These are phyloP conservation scores for Daedaleopsis sinensis DNA, from an alignment of 768 basidiomycete species.

Conservation along the genomic window DNA sequence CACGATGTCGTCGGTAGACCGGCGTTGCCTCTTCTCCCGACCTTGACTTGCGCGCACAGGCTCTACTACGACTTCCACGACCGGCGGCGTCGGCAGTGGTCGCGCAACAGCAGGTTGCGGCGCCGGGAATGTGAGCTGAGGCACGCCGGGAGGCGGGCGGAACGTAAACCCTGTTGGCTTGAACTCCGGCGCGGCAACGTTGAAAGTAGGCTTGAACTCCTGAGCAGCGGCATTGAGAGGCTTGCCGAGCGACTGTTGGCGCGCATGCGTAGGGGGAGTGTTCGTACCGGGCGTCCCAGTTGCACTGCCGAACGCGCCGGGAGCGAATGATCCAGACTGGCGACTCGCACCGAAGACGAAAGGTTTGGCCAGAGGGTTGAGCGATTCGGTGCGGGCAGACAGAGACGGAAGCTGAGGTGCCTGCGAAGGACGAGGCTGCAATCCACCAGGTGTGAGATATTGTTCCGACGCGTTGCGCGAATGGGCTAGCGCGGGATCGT, in stretches of 20 bases:
- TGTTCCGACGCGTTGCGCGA: constrained; percentile 53
- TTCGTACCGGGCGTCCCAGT: constrained; percentile 24
- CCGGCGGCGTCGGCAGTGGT: constrained; percentile 43
- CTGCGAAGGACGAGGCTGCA: constrained; percentile 21
- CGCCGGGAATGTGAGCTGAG: constrained; percentile 51
- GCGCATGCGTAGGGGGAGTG: constrained; percentile 41
- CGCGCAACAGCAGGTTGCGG: constrained; percentile 30
- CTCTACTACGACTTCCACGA: constrained; percentile 25
- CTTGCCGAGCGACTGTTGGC: constrained; percentile 55
- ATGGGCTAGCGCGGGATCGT: constrained; percentile 67
- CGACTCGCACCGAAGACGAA: constrained; percentile 71
- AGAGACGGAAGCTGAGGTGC: constrained; percentile 13
- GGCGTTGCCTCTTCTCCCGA: constrained; percentile 77
- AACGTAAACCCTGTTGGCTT: constrained; percentile 80
- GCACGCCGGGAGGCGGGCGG: constrained; percentile 67
- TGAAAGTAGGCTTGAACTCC: constrained; percentile 84
- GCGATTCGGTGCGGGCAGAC: constrained; percentile 33
- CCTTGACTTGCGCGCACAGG: constrained; percentile 57
- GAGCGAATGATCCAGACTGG: constrained; percentile 38
- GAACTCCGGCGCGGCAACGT: constrained; percentile 75
- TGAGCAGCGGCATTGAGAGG: constrained; percentile 79
- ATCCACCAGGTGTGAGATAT: constrained; percentile 36
- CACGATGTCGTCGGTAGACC: constrained; percentile 44
- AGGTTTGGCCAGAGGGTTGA: constrained; percentile 84
- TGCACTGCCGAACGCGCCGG: constrained; percentile 30